phyloP scores from a whole-genome alignment of 2,329 filamentous ascomycete genomes.

The Stylonectria norvegica region DNA sequence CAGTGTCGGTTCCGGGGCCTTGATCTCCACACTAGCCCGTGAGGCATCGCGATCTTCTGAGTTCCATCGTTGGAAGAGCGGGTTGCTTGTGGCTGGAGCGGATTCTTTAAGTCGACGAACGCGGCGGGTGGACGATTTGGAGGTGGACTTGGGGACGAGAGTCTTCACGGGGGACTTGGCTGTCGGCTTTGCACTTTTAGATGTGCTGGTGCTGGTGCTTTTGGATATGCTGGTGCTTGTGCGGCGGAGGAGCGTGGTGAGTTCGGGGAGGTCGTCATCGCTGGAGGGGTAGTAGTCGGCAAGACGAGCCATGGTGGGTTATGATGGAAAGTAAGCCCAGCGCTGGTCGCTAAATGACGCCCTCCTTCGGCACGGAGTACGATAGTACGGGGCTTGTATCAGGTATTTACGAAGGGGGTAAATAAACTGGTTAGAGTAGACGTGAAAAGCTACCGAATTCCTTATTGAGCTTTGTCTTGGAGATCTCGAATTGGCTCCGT shows the following conservation, averaged over 20 bases:
- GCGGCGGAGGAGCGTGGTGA: slow-evolving; percentile 30
- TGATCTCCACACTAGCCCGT: neutral
- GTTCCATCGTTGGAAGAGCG: slow-evolving; percentile 33
- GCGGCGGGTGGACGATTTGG: slow-evolving; percentile 26
- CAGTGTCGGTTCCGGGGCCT: slow-evolving; percentile 1
- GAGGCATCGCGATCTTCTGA: slow-evolving; percentile 17
- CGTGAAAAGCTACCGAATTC: too few species aligned
- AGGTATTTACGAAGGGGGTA: too few species aligned
- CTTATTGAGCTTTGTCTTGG: too few species aligned
- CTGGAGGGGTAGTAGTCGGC: slow-evolving; percentile 30
- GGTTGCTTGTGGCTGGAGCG: slow-evolving; percentile 24
- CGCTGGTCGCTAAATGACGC: too few species aligned
- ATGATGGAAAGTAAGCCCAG: too few species aligned
- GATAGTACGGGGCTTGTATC: too few species aligned
- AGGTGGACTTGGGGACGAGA: slow-evolving; percentile 23
- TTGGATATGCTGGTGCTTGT: slow-evolving; percentile 15
- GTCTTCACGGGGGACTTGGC: slow-evolving; percentile 12
- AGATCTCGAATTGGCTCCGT: too few species aligned
- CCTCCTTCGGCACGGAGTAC: too few species aligned
- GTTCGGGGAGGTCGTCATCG: slow-evolving; percentile 43
- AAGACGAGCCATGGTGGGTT: slow-evolving; percentile 28
- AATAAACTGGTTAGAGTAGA: too few species aligned
- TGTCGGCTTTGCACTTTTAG: slow-evolving; percentile 9
- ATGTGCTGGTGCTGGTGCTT: slow-evolving; percentile 14
- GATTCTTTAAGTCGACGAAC: slow-evolving; percentile 30